A percentile compares a stretch with the other conserved stretches of the same genome.
These are phyloP conservation scores for Knoxdaviesia capensis DNA, from an alignment of 2,329 filamentous ascomycete species.

Conservation along the genomic window DNA sequence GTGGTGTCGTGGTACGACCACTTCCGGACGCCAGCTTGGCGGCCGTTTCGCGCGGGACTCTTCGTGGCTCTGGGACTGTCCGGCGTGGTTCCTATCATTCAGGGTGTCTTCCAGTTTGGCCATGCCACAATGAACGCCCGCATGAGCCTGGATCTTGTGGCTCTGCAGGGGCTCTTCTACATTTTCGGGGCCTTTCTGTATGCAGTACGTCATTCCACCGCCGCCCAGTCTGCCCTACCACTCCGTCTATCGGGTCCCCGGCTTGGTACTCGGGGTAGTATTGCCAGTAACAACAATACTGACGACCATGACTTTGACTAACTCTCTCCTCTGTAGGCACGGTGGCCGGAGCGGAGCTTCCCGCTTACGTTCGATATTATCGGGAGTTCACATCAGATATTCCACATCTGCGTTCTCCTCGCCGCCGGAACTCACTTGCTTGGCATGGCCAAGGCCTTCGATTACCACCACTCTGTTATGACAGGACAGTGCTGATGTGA, in stretches of 20 bases:
- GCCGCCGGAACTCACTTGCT: constrained; percentile 67
- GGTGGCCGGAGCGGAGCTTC: constrained; percentile 62
- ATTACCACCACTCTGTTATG: constrained; percentile 52
- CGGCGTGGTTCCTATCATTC: constrained; percentile 63
- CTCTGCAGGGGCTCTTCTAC: constrained; percentile 66
- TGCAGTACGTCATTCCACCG: constrained; percentile 33
- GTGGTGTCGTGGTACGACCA: constrained; percentile 58
- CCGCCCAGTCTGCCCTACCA: too few relatives aligned
- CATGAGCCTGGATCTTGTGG: constrained; percentile 65
- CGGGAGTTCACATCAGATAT: constrained; percentile 90
- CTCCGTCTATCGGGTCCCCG: too few relatives aligned
- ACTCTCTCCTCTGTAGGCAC: constrained; percentile 23
- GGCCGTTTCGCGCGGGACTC: constrained; percentile 72
- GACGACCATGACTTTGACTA: not conserved
- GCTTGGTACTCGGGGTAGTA: too few relatives aligned
- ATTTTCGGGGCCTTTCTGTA: constrained; percentile 74
- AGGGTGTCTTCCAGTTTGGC: constrained; percentile 52
- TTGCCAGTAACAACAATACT: too few relatives aligned
- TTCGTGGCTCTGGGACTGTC: constrained; percentile 77
- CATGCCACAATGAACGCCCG: constrained; percentile 42
- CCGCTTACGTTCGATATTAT: constrained; percentile 76
- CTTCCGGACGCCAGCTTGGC: constrained; percentile 68
- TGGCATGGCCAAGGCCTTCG: constrained; percentile 67
- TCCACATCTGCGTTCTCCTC: constrained; percentile 72
- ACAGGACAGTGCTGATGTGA: constrained; percentile 25